Conservation (phyloP, 805 yeast genomes). For the Ogataea pini region DNA sequence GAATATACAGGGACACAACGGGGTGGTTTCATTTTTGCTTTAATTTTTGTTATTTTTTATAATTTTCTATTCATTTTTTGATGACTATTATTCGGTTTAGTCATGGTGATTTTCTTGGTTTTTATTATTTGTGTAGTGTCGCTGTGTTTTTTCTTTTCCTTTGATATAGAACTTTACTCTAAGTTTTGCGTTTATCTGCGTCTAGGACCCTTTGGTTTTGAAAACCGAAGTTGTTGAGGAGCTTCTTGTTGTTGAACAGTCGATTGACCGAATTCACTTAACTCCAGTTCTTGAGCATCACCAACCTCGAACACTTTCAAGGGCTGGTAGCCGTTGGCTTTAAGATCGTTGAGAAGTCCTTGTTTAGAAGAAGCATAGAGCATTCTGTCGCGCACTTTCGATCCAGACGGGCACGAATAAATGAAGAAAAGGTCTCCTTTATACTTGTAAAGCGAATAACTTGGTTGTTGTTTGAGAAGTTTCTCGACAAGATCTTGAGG, state of each 20-base stretch:
- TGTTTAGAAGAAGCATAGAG: conserved; percentile 80
- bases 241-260: conserved; percentile 15
- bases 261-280: conserved; percentile 42
- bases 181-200: conserved; percentile 38
- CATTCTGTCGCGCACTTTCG: conserved; percentile 90
- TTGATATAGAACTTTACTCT: neutral
- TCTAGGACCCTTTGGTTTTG: conserved; percentile 74
- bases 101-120: conserved; percentile 5
- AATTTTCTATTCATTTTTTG: neutral
- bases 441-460: conserved; percentile 55
- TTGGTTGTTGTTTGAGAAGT: conserved; percentile 50
- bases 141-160: neutral
- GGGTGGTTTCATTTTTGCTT: neutral
- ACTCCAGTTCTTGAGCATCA: conserved; percentile 67
- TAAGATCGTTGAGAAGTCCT: conserved; percentile 56
- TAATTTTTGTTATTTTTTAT: neutral
- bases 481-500: conserved; percentile 30
- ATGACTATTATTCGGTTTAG: conserved; percentile 4
- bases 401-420: conserved; percentile 87
- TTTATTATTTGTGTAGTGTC: neutral
- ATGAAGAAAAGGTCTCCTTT: conserved; percentile 54
- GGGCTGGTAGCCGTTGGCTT: conserved; percentile 39
- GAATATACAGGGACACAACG: neutral
- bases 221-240: conserved; percentile 35
- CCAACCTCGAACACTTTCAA: conserved; percentile 66